Base-by-base conservation (phyloP, 2,329 filamentous ascomycete species). In the Arthroderma uncinatum region DNA sequence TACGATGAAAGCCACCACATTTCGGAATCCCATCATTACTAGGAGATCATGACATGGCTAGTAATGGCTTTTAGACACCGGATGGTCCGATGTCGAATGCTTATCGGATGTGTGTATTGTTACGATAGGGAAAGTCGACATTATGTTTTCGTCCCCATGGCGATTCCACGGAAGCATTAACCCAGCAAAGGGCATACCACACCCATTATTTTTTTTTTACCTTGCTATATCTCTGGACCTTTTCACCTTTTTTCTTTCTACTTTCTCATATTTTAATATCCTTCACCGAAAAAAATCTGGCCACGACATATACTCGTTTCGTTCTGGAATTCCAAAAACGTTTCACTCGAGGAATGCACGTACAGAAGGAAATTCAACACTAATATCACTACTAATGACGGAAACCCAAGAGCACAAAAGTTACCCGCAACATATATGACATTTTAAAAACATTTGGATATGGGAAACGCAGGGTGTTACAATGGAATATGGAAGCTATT, bases 1-100 rank as follows among this genome's bases (percentile, higher is more conserved):
- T 62, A 62, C 40, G 59, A 61, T 1, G 59, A 60, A 19, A 8
- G 54, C n/a, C 57, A 61, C 37, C 54, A 28, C 28, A 21, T 62
- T 33, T 56, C 53, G 7, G 61, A 57, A n/a, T 50, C 61, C 5
- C 61, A 59, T 47, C 60, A 59, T 40, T 62, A 55, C 53, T 14
- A 23, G 28, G 37, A 21, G 9, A 42, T 10, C 23, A 40, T 42
- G 6, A 9, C 16, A 28, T 52, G n/a, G 19, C 16, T 10, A 21
- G n/a, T 6, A 42, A 42, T 21, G 5, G 10, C 2, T 19, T 42
- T 39, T 23, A 19, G 16, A 21, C 23, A 42, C 8, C 39, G 12
- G 6, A n/a, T 23, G n/a, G 6, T 40, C 37, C 37, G 19, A 40
- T 40, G 37, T n/a, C 9, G 14, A n/a, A 40, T 40, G 37, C n/a